Evolutionary conservation across 495 filamentous ascomycete genomes (phyloP).

Genomic region (Talaromyces proteolyticus): DNA sequence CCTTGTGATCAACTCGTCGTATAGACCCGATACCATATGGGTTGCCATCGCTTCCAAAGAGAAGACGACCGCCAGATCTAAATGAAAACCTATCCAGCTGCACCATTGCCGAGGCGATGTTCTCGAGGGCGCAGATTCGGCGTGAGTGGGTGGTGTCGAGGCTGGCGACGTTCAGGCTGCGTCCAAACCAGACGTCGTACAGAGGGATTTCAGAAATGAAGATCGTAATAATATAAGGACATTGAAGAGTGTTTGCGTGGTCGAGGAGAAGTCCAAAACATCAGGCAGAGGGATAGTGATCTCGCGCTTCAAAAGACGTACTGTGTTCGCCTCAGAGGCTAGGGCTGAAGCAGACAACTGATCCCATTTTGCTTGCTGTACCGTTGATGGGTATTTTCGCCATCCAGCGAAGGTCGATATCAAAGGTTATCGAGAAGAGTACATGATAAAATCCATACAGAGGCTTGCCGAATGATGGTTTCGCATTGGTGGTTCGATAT

Average conservation of each 20-base stretch:
- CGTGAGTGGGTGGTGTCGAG: constrained; percentile 2
- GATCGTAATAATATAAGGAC: constrained; percentile 23
- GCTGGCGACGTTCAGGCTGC: constrained; percentile 15
- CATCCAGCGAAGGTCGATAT: constrained; percentile 12
- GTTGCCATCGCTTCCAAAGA: constrained; percentile 13
- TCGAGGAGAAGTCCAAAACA: constrained; percentile 13
- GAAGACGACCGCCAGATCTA: constrained; percentile 8
- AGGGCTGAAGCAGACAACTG: constrained; percentile 15
- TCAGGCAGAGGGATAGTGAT: constrained; percentile 27
- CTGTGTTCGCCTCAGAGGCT: constrained; percentile 20
- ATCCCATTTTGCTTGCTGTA: constrained; percentile 13
- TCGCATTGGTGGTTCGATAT: constrained; percentile 3
- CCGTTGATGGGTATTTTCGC: constrained; percentile 19
- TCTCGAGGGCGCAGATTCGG: constrained; percentile 15
- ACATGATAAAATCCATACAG: constrained; percentile 14
- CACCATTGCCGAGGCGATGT: constrained; percentile 21
- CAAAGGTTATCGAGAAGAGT: constrained; percentile 13
- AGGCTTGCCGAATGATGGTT: constrained; percentile 6
- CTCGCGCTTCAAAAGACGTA: constrained; percentile 17
- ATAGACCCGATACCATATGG: constrained; percentile 9
- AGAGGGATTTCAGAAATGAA: constrained; percentile 19
- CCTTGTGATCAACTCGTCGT: constrained; percentile 9
- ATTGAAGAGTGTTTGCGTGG: constrained; percentile 10
- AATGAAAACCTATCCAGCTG: constrained; percentile 21
- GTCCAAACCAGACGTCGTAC: constrained; percentile 12